Percentiles rank a stretch among this genome's conserved stretches.
Conservation (phyloP, 306 rosid species). For the Vigna angularis region DNA sequence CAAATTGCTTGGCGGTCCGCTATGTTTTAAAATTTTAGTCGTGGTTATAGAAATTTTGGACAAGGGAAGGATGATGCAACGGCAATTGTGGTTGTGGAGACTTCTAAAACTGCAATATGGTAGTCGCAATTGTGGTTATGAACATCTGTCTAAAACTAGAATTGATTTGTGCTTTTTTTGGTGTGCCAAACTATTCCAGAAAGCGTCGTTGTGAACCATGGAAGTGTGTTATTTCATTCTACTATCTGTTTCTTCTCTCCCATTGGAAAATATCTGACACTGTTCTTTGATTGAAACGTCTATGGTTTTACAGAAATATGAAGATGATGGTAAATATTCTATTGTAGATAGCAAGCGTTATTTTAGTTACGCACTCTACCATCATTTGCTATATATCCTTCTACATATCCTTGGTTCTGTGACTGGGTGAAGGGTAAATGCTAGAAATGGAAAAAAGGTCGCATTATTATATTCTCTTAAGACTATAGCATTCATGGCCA, state of each 20-base stretch:
- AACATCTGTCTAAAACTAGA: neutral
- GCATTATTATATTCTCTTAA: conserved; percentile 15
- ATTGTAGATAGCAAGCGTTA: conserved; percentile 2
- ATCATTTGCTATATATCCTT: neutral
- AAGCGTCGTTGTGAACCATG: neutral
- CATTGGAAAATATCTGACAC: neutral
- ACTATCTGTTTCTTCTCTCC: conserved; percentile 13
- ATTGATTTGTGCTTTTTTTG: neutral
- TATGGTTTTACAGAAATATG: neutral
- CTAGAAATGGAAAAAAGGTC: neutral
- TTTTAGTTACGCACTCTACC: neutral
- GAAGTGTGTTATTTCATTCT: conserved; percentile 4
- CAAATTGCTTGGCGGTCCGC: neutral
- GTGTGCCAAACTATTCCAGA: neutral
- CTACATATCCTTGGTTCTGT: neutral
- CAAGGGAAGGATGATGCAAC: neutral
- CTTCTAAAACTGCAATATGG: neutral
- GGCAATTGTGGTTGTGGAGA: conserved; percentile 3
- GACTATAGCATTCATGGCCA: neutral
- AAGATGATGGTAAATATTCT: conserved; percentile 6
- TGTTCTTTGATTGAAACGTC: conserved; percentile 14
- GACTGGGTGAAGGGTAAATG: conserved; percentile 1
- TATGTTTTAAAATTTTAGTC: neutral
- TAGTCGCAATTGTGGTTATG: neutral
- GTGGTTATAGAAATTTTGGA: conserved; percentile 20